phyloP scores from a whole-genome alignment of 495 filamentous ascomycete genomes.

The Penicillium psychrofluorescens region DNA sequence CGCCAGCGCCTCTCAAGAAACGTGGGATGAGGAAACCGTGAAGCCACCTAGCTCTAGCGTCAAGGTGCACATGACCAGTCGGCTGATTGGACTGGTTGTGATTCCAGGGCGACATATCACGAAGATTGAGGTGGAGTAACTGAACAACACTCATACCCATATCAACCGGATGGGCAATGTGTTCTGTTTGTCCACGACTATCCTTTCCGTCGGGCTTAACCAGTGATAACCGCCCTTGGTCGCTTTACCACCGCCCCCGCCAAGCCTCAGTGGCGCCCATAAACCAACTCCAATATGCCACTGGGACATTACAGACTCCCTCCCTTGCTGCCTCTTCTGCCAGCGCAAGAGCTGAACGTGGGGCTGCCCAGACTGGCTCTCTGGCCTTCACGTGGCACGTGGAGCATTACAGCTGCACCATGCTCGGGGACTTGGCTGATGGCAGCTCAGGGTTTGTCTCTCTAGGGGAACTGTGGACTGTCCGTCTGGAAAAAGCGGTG shows the following conservation, averaged over 20 bases:
- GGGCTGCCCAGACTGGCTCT: slow-evolving; percentile 9
- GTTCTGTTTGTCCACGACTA: slow-evolving; percentile 10
- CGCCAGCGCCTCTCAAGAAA: slow-evolving; percentile 16
- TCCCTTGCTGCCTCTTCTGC: not conserved
- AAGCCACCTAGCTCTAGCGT: slow-evolving; percentile 21
- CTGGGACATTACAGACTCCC: too few relatives aligned
- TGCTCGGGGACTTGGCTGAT: slow-evolving; percentile 7
- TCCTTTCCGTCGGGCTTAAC: slow-evolving; percentile 7
- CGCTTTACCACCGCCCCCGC: too few relatives aligned
- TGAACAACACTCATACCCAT: not conserved
- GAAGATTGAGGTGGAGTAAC: slow-evolving; percentile 82
- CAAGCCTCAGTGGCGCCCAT: too few relatives aligned
- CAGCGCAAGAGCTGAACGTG: slow-evolving; percentile 6
- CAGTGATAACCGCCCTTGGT: slow-evolving; percentile 1
- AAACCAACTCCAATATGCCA: too few relatives aligned
- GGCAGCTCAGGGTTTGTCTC: not conserved
- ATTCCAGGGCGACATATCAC: slow-evolving; percentile 79
- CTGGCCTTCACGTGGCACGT: slow-evolving; percentile 9
- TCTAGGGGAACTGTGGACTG: not conserved
- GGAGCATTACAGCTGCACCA: slow-evolving; percentile 12
- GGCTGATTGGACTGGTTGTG: slow-evolving; percentile 84
- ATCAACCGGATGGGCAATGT: too few relatives aligned
- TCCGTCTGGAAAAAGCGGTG: slow-evolving; percentile 17
- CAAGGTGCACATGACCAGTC: slow-evolving; percentile 66
- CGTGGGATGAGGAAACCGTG: slow-evolving; percentile 18